Evolutionary conservation across 2,329 filamentous ascomycete species (phyloP).

Genomic region (Myriosclerotinia scirpicola): DNA sequence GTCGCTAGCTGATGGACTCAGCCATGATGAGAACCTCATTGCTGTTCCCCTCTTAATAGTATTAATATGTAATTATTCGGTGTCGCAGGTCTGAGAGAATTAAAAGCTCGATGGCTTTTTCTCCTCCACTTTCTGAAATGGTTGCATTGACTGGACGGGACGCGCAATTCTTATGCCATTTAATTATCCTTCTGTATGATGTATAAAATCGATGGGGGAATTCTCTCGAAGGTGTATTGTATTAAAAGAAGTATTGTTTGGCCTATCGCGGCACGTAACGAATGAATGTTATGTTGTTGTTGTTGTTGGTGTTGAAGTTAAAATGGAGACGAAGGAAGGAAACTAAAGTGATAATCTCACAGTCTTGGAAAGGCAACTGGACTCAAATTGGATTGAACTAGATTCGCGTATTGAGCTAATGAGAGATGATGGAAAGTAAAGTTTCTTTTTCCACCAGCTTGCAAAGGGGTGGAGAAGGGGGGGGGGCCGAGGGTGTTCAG

Average conservation of each 20-base stretch:
- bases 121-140: constrained; percentile 25
- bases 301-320: background rate
- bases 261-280: constrained; percentile 12
- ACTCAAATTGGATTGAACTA: constrained; percentile 10
- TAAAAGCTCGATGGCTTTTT: constrained; percentile 28
- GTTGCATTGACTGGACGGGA: constrained; percentile 19
- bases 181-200: constrained; percentile 20
- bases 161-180: constrained; percentile 21
- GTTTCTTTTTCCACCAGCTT: too few relatives aligned
- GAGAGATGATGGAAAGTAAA: background rate
- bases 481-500: background rate
- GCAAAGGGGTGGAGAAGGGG: too few relatives aligned
- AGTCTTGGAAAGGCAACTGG: constrained; percentile 2
- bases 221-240: background rate
- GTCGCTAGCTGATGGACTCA: constrained; percentile 34
- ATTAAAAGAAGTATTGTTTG: background rate
- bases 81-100: constrained; percentile 24
- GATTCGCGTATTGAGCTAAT: constrained; percentile 17
- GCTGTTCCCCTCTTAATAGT: constrained; percentile 30
- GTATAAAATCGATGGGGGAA: background rate
- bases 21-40: constrained; percentile 41
- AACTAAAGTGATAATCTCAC: constrained; percentile 8
- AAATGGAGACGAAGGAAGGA: background rate
- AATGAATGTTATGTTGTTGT: constrained; percentile 20
- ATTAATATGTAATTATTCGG: constrained; percentile 25